Evolutionary conservation across 2,329 filamentous ascomycete species (phyloP), one percentile per base, ranked within the genome.

Genomic region (Nemania sp.): DNA sequence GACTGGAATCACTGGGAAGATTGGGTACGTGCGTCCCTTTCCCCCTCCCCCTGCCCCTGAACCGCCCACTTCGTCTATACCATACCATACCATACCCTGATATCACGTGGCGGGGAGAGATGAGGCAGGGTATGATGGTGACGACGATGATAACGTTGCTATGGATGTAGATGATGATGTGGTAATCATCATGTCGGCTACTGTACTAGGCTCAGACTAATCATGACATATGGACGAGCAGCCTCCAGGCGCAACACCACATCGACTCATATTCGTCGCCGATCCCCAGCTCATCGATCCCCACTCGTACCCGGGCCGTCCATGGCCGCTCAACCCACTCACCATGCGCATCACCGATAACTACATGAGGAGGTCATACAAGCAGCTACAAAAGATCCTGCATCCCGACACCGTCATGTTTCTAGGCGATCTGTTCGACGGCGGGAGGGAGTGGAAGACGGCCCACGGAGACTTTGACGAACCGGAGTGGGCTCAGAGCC

Each of bases 221-320:
- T n/a, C n/a, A n/a, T 58, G 25, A 50, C 46, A 67, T 5, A 34
- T 15, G 54, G 58, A 65, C 61, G 55, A 54, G 54, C 71, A 97
- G 95, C 91, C 92, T 54, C 77, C 83, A 69, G 87, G 83, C 67
- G 89, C 93, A 52, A 86, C 83, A 35, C 95, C 95, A 29, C 93
- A 98, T 74, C 91, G 88, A 72, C 83, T 96, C 67, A 82, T 91
- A 68, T 88, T 97, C 73, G 82, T 97, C 67, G 92, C 93, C 62
- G 93, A 97, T 72, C 93, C 93, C 45, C 93, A 97, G 74, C 83
- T 97, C 60, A 92, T 95, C 71, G 93, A 97, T 75, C 91, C 92
- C 56, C 91, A 97, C 75, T 96, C 92, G n/a, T 97, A 97, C 71
- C 91, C 92, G 2, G 92, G 90, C 68, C 87, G 93, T 21, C 84